Conservation (phyloP, 345 rosid species). For the Citrus sinensis region DNA sequence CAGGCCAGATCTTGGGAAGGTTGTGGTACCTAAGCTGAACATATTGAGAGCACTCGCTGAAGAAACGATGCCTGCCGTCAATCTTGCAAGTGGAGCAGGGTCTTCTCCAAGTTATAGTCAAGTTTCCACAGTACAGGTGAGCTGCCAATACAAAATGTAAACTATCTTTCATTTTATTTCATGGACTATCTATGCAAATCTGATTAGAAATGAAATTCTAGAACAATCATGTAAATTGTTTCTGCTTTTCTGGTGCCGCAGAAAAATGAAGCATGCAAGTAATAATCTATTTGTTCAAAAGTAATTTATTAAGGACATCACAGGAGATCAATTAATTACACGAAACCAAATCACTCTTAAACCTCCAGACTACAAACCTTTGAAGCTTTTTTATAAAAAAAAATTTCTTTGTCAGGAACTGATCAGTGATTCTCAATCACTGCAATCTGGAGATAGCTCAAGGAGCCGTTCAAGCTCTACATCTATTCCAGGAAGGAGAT, state of each 20-base stretch:
- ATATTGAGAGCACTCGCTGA: conserved; percentile 63
- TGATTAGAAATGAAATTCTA: not conserved
- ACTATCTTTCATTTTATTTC: not conserved
- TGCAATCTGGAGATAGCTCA: conserved; percentile 34
- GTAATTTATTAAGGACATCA: not conserved
- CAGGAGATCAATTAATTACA: not conserved
- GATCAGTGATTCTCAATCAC: conserved; percentile 27
- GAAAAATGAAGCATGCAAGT: not conserved
- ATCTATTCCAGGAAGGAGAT: conserved; percentile 25
- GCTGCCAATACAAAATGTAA: not conserved
- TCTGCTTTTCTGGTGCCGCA: not conserved
- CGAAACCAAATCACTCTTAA: not conserved
- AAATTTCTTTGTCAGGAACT: conserved; percentile 33
- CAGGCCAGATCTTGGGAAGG: conserved; percentile 75
- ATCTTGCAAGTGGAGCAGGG: conserved; percentile 21
- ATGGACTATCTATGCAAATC: not conserved
- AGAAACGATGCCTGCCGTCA: conserved; percentile 33
- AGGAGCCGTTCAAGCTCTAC: conserved; percentile 29
- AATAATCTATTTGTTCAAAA: not conserved
- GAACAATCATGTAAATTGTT: not conserved
- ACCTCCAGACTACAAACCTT: not conserved
- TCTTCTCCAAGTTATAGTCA: conserved; percentile 25
- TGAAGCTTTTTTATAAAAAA: not conserved
- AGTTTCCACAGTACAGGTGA: conserved; percentile 37
- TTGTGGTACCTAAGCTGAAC: conserved; percentile 67